Conservation (phyloP, 2,329 filamentous ascomycete genomes). For the Hirsutella minnesotensis region DNA sequence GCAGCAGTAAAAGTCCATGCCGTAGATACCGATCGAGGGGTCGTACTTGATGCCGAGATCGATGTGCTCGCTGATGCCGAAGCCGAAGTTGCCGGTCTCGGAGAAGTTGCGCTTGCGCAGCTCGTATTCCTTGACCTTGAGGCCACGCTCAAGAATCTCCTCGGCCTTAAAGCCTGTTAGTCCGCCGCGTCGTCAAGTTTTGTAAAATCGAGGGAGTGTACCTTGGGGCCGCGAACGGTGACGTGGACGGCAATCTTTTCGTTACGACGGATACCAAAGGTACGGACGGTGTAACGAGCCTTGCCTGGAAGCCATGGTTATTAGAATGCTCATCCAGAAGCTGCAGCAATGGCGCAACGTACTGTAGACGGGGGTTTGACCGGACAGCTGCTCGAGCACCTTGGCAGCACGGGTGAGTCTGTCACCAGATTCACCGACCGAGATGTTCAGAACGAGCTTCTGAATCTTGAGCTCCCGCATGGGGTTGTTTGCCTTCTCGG, state of each 20-base stretch:
- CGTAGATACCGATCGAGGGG: constrained; percentile 95
- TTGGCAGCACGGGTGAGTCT: constrained; percentile 99
- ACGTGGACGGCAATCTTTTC: constrained; percentile 99
- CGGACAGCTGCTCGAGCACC: constrained; percentile 98
- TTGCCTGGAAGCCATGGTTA: constrained; percentile 53
- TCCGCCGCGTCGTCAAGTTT: background rate
- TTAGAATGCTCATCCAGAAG: constrained; percentile 3
- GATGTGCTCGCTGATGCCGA: constrained; percentile 99
- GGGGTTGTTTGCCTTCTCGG: constrained; percentile 90
- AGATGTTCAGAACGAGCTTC: constrained; percentile 99
- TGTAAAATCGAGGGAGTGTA: constrained; percentile 12
- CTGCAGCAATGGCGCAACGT: constrained; percentile 25
- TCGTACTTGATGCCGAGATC: constrained; percentile 99
- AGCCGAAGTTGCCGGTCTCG: constrained; percentile 99
- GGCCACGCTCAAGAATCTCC: constrained; percentile 99
- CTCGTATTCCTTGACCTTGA: constrained; percentile 99
- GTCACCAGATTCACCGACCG: constrained; percentile 99
- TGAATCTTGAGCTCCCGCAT: constrained; percentile 99
- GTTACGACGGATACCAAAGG: constrained; percentile 99
- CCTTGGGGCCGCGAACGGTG: constrained; percentile 90
- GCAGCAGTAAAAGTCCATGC: constrained; percentile 99
- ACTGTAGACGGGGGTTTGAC: constrained; percentile 99
- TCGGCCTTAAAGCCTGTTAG: constrained; percentile 52
- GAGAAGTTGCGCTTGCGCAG: constrained; percentile 99
- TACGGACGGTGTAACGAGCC: constrained; percentile 99